Conservation (phyloP, 83 land plant species). For the Picea abies region DNA sequence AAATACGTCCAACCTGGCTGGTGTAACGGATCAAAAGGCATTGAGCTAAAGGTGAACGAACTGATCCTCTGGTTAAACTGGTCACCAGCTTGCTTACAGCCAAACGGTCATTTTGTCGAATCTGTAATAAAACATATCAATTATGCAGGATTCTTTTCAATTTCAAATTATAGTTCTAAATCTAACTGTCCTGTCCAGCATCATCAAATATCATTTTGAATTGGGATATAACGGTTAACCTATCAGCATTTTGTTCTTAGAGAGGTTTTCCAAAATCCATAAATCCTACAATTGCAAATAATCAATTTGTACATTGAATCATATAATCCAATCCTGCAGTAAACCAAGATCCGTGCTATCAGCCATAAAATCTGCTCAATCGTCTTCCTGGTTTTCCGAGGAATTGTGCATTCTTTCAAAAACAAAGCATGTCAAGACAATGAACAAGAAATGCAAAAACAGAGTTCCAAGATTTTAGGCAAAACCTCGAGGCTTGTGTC, state of each 20-base stretch:
- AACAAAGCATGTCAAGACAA: background rate
- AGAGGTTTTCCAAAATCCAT: background rate
- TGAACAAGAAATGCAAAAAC: background rate
- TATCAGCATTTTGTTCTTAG: background rate
- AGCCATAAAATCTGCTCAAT: background rate
- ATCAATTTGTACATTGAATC: no score
- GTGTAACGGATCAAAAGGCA: conserved; percentile 94
- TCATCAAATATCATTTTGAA: background rate
- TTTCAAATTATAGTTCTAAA: background rate
- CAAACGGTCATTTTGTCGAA: conserved; percentile 93
- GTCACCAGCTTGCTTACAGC: conserved; percentile 95
- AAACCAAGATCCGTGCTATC: no score
- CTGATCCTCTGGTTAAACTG: conserved; percentile 85
- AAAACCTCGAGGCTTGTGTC: background rate
- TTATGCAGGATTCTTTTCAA: background rate
- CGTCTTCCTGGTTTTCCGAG: background rate
- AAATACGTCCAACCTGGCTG: conserved; percentile 63
- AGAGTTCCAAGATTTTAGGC: background rate
- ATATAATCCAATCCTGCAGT: no score
- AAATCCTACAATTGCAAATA: background rate
- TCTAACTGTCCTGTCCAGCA: background rate
- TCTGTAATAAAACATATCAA: conserved; percentile 52
- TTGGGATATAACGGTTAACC: background rate
- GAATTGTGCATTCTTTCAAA: background rate
- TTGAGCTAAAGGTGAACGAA: conserved; percentile 97